Evolutionary conservation across 228 moss, liverwort and hornwort genomes (phyloP), one percentile per base, ranked within the genome.

Genomic region (Sphagnum fallax): DNA sequence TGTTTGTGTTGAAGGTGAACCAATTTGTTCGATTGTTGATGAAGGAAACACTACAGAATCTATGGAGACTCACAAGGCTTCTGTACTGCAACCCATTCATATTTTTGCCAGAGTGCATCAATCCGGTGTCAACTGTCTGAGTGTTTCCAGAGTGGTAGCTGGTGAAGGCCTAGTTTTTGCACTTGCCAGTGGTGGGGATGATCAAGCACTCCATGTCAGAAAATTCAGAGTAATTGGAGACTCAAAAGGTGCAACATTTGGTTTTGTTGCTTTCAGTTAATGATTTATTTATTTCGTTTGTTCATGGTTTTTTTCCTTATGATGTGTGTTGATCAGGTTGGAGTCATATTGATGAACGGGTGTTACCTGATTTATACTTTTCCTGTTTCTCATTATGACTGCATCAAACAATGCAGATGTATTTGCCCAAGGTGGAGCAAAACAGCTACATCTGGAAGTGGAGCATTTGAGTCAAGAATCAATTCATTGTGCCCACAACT

Each of bases 111-210:
- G 69, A 32, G 92, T 87, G 55, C 98, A 98, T 87, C 90, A 90
- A 76, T 98, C 98, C 63, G 98, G 98, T 64, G 84, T 98, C 55
- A 98, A 98, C 70, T 94, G 98, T 71, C 72, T 98, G 64, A 87
- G 90, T 53, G 87, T 84, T 51, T 84, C 82, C 80, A 80, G 62
- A 74, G 66, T 87, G 75, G 58, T 63, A 51, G 69, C 48, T 16
- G 49, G 4, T 13, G 63, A 67, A 51, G 32, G 69, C 15, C 61
- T 57, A 66, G 72, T 78, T 48, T 83, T 87, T 67, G 69, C 89
- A 57, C 78, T 98, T 48, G 72, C 94, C 8, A 98, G 87, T 75
- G 98, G 98, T 14, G 98, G 94, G 76, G 98, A 98, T 70, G 92
- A 98, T 74, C 90, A 98, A 68, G 82, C 88, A 67, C 73, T 98